Evolutionary conservation across 2,329 filamentous ascomycete genomes (phyloP), one percentile per base, ranked within the genome.

Genomic region (Diplodia mutila): DNA sequence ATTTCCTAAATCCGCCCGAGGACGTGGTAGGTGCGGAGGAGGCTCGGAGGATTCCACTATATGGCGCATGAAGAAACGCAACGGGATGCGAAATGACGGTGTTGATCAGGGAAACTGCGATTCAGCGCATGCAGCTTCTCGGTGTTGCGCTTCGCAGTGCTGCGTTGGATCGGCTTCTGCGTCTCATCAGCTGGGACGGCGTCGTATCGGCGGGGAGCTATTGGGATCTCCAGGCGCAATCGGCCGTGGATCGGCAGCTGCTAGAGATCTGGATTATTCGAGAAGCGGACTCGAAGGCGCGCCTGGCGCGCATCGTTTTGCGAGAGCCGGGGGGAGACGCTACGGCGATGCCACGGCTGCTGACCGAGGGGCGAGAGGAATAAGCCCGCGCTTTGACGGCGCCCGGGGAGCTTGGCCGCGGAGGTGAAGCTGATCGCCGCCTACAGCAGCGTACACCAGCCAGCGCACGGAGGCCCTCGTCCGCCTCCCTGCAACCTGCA

Each of bases 321-420:
- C 7, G 18, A 21, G 23, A 7, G 9, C 21, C 6, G 21, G 49
- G 48, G 21, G 48, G 46, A 23, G 4, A n/a, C n/a, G 46, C 23
- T 9, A 21, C 48, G 48, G 48, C 48, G 21, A 51, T 4, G 48
- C 49, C 11, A 14, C 34, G 34, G 34, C 34, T 37, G 34, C 34
- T 21, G 18, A 18, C 42, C 42, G 42, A 46, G 42, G 42, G 42
- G 42, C 42, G 18, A 46, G 14, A 42, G 16, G 39, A 42, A 42
- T 14, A 42, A 46, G 48, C 48, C n/a, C 39, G 42, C 42, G 42
- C 42, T 46, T 46, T 8, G 42, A 18, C 54, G n/a, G 23, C 57
- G 16, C n/a, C n/a, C n/a, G n/a, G n/a, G n/a, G 49, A 63, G 59
- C 59, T 63, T 63, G 59, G 59, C 59, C 59, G 59, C 59, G 59